Percentiles rank a stretch among this genome's conserved stretches.
Evolutionary conservation across 176 grass and related monocot genomes (phyloP).

Genomic region (Raddia guianensis): DNA sequence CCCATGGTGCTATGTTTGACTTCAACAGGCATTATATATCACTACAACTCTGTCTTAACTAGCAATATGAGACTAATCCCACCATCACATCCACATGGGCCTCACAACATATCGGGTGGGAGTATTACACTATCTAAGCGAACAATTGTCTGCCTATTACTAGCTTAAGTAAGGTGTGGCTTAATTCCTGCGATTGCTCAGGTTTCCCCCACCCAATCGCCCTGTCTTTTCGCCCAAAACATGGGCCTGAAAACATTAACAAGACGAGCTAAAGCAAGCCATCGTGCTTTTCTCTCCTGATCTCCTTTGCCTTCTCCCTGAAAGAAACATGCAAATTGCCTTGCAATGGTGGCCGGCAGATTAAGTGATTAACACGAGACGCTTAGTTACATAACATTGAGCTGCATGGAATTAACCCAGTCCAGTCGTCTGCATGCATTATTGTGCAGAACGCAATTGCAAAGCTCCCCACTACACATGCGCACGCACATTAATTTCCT

Average conservation of each 20-base stretch:
- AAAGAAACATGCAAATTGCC: not conserved
- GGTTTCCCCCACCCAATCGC: not conserved
- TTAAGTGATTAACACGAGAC: too few species aligned
- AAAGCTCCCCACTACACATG: constrained; percentile 32
- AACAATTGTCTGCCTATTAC: not conserved
- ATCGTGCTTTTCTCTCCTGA: not conserved
- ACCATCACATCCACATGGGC: too few species aligned
- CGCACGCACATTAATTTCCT: not conserved
- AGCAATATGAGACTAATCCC: too few species aligned
- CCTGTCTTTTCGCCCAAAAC: constrained; percentile 41
- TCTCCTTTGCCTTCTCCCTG: not conserved
- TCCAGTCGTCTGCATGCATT: not conserved
- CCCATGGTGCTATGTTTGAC: too few species aligned
- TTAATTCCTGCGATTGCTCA: constrained; percentile 27
- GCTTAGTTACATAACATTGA: not conserved
- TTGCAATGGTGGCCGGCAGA: constrained; percentile 5
- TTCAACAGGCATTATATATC: too few species aligned
- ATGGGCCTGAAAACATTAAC: constrained; percentile 12
- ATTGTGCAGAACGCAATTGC: constrained; percentile 20
- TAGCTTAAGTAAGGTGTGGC: not conserved
- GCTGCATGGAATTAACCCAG: not conserved
- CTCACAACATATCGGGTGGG: too few species aligned
- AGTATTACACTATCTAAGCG: too few species aligned
- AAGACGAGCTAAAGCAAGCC: not conserved
- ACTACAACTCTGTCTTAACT: too few species aligned